These are phyloP conservation scores for Cyclostephanos tholiformis DNA, from an alignment of 108 stramenopile species.

Conservation along the genomic window DNA sequence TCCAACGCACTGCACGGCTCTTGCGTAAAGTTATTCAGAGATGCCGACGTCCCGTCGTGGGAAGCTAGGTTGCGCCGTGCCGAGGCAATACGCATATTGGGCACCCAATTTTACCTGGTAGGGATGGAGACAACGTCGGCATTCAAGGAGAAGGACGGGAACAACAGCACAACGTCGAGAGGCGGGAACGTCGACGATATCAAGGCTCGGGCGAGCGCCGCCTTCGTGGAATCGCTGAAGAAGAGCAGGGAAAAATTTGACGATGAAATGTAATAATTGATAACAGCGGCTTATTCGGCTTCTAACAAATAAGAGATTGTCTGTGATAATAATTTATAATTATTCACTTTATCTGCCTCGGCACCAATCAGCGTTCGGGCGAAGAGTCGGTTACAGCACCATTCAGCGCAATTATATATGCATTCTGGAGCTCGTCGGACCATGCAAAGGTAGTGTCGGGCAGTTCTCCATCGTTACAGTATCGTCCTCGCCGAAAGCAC, in stretches of 20 bases:
- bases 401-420: slow-evolving; percentile 67
- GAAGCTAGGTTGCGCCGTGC: slow-evolving; percentile 40
- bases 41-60: slow-evolving; percentile 36
- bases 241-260: slow-evolving; percentile 14
- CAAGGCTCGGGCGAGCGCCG: slow-evolving; percentile 48
- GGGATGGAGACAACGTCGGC: slow-evolving; percentile 23
- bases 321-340: no score
- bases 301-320: no score
- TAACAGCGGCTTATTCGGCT: background rate
- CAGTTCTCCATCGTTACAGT: slow-evolving; percentile 70
- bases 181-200: slow-evolving; percentile 41
- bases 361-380: background rate
- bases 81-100: slow-evolving; percentile 43
- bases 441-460: slow-evolving; percentile 85
- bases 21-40: slow-evolving; percentile 49
- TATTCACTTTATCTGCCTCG: background rate
- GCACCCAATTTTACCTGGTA: slow-evolving; percentile 45
- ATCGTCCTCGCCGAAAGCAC: slow-evolving; percentile 88
- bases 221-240: slow-evolving; percentile 47
- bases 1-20: slow-evolving; percentile 43
- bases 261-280: slow-evolving; percentile 3
- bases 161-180: background rate
- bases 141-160: slow-evolving; percentile 15
- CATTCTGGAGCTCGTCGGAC: slow-evolving; percentile 79
- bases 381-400: slow-evolving; percentile 4